These are phyloP conservation scores for Sugiyamaella marilandica DNA, from an alignment of 805 yeast species.

Conservation along the genomic window DNA sequence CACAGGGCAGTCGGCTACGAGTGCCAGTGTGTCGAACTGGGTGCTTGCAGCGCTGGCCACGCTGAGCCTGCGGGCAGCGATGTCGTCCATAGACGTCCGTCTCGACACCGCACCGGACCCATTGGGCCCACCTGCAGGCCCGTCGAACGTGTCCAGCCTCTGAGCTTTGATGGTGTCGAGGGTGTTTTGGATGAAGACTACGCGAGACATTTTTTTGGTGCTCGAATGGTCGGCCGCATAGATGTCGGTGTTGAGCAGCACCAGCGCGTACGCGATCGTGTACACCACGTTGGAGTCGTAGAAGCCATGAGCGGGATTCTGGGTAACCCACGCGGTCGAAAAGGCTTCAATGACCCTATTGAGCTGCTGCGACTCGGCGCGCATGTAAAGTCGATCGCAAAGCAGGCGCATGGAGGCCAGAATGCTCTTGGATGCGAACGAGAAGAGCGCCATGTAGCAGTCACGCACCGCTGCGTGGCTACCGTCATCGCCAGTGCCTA, in stretches of 20 bases:
- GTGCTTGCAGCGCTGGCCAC: background rate
- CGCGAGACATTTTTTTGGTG: slow-evolving; percentile 37
- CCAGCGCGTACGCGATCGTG: slow-evolving; percentile 63
- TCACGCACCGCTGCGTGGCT: slow-evolving; percentile 30
- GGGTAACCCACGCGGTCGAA: slow-evolving; percentile 56
- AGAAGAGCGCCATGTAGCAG: slow-evolving; percentile 37
- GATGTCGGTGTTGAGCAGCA: slow-evolving; percentile 71
- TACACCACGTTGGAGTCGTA: slow-evolving; percentile 57
- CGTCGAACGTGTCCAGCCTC: background rate
- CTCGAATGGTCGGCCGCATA: slow-evolving; percentile 46
- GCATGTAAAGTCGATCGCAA: slow-evolving; percentile 63
- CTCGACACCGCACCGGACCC: background rate
- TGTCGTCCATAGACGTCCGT: background rate
- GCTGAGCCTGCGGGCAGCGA: background rate
- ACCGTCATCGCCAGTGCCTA: slow-evolving; percentile 33
- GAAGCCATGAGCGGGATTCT: slow-evolving; percentile 44
- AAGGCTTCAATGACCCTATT: slow-evolving; percentile 68
- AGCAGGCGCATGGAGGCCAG: slow-evolving; percentile 53
- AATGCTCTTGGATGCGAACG: slow-evolving; percentile 47
- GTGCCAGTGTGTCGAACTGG: slow-evolving; percentile 12
- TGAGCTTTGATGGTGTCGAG: slow-evolving; percentile 37
- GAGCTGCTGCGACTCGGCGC: slow-evolving; percentile 79
- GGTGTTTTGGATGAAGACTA: slow-evolving; percentile 48
- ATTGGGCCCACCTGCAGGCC: background rate
- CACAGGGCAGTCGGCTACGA: slow-evolving; percentile 16